Evolutionary conservation across 352 stramenopile genomes (phyloP), one percentile per base, ranked within the genome.

Genomic region (Globisporangium lucens): DNA sequence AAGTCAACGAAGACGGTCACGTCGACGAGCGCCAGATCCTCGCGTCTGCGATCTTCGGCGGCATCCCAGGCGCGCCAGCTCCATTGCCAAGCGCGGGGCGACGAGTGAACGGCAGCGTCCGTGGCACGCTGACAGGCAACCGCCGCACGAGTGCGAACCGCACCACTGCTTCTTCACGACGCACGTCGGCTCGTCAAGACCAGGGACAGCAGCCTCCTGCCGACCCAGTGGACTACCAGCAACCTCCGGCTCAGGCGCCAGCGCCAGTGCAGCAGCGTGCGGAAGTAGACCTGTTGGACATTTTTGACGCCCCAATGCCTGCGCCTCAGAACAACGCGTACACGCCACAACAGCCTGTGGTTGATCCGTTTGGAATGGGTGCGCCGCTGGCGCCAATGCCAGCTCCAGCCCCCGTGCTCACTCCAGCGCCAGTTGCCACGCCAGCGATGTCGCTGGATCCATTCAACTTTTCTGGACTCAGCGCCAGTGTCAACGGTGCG

Each of bases 31-130:
- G 88, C 49, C 74, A 83, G 59, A 88, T 94, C 69, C 90, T 98
- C 81, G 97, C 97, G 47, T 97, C 95, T 13, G 95, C 95, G 9
- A 89, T 99, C 57, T 99, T 99, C 77, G 97, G 97, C 46, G 97
- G 97, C 33, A 97, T 99, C 56, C 88, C 84, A 10, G 90, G 90
- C 55, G 90, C 81, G 0, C 82, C 85, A 10, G 73, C 78, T 8
- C 73, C 83, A 6, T 77, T 86, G 68, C 38, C 78, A 35, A 68
- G 41, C n/a, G 74, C 71, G 49, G 57, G 43, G 2, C 80, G 83
- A 30, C 82, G 84, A 35, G 78, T 78, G 33, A 77, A 75, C 0
- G 78, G 58, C 38, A 78, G 68, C 49, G 65, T 71, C 27, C 59
- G 66, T 5, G 10, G 52, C n/a, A 71, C 66, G 8, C 36, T 71